Evolutionary conservation across 23 red algal genomes (phyloP).

Genomic region (Chondrus crispus): DNA sequence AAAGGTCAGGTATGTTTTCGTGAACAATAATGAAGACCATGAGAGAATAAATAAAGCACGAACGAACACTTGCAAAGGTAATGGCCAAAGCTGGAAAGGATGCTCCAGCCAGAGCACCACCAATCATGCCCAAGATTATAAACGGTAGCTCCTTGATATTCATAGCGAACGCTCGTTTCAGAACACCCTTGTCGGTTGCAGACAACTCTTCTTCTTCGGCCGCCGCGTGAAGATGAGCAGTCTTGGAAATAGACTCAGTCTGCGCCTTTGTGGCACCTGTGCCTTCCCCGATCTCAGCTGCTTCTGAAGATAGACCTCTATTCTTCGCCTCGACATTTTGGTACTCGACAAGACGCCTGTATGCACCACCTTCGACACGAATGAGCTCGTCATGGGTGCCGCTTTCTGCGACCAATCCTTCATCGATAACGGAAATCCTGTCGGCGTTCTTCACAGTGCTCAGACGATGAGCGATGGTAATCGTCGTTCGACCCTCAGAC

Average conservation of each 20-base stretch:
- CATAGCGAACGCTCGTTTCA: constrained; percentile 41
- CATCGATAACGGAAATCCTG: constrained; percentile 78
- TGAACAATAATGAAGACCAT: no score
- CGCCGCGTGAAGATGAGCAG: neutral
- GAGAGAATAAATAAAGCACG: neutral
- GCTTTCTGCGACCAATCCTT: constrained; percentile 71
- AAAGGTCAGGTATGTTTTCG: no score
- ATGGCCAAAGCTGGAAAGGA: constrained; percentile 57
- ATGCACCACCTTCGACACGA: constrained; percentile 43
- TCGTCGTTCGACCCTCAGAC: constrained; percentile 66
- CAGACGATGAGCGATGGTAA: constrained; percentile 90
- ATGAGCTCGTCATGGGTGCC: constrained; percentile 71
- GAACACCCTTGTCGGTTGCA: constrained; percentile 37
- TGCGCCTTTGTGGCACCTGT: neutral
- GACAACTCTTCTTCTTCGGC: constrained; percentile 31
- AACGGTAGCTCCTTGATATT: constrained; percentile 52
- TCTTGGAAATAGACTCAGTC: neutral
- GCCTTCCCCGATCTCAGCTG: neutral
- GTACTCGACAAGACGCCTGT: constrained; percentile 62
- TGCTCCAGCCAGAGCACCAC: constrained; percentile 41
- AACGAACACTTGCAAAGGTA: constrained; percentile 51
- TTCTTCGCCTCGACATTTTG: constrained; percentile 55
- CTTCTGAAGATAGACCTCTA: neutral
- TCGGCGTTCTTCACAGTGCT: constrained; percentile 83
- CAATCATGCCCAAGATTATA: constrained; percentile 60